A percentile compares a stretch with the other conserved stretches of the same genome.
Evolutionary conservation across 2,329 filamentous ascomycete species (phyloP).

Genomic region (Acephala macrosclerotiorum): DNA sequence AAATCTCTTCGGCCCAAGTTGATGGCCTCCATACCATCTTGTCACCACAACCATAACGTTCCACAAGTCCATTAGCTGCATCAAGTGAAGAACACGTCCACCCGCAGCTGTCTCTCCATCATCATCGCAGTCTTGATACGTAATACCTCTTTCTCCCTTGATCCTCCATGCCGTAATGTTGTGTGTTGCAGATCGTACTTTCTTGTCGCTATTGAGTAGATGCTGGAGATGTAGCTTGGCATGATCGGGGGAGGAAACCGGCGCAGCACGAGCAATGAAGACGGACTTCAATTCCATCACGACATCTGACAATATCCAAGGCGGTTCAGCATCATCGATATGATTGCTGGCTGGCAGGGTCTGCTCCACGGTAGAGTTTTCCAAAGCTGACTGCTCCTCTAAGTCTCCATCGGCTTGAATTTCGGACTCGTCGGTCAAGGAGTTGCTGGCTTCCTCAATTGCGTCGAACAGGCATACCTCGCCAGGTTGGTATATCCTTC

Average conservation of each 20-base stretch:
- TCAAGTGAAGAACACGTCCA: constrained; percentile 81
- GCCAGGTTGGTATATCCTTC: constrained; percentile 73
- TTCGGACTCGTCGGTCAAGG: constrained; percentile 1
- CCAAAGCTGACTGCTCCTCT: background rate
- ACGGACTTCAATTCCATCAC: constrained; percentile 85
- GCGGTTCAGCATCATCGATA: constrained; percentile 34
- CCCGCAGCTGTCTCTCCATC: constrained; percentile 96
- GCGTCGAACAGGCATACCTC: constrained; percentile 90
- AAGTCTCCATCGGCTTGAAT: background rate
- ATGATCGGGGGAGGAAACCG: constrained; percentile 72
- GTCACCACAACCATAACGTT: constrained; percentile 92
- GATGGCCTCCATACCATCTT: constrained; percentile 93
- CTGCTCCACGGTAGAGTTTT: background rate
- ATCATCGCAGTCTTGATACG: constrained; percentile 91
- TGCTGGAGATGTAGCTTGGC: constrained; percentile 76
- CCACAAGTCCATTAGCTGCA: constrained; percentile 96
- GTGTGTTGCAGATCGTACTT: constrained; percentile 85
- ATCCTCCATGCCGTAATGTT: constrained; percentile 97
- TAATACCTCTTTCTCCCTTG: constrained; percentile 57
- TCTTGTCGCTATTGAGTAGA: constrained; percentile 82
- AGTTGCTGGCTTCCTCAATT: constrained; percentile 72
- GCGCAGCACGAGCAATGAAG: constrained; percentile 81
- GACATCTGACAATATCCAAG: constrained; percentile 78
- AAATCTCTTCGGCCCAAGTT: constrained; percentile 88
- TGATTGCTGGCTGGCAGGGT: constrained; percentile 25